Evolutionary conservation across 2,329 filamentous ascomycete species (phyloP), one percentile per base, ranked within the genome.

Genomic region (Fusarium xyrophilum): DNA sequence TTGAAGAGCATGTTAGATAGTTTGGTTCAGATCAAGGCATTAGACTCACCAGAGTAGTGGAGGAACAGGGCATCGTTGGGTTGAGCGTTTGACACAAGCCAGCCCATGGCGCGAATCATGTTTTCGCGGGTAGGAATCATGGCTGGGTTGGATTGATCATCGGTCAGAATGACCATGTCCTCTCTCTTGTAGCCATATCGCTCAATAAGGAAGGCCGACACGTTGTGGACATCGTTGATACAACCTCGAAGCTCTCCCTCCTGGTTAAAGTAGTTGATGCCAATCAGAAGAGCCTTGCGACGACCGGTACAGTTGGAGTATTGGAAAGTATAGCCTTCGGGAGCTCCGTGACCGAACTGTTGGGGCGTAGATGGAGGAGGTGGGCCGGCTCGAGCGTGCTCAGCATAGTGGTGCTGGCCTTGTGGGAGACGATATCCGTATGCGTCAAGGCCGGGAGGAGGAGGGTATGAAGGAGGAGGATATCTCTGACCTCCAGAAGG

Each of bases 211-310:
- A 92, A 93, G 56, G 81, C 80, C 33, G 89, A 92, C 79, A 93
- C 86, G 76, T 93, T 93, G 80, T 90, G 88, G 35, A 91, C 89
- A 76, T 93, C 91, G 79, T 93, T 93, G 84, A 93, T 92, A 79
- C 91, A 93, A 43, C 91, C 91, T 63, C 88, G 84, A 55, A 93
- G 85, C 82, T 92, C 89, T 50, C 87, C 90, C 25, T 88, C 80
- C 75, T 91, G 89, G 54, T 88, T 88, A 72, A 93, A 90, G 82
- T 93, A 93, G 83, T 93, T 93, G 83, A 93, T 92, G 54, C 91
- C 91, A 67, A 93, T 92, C 58, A 93, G 81, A 58, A 93, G 81
- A 11, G 91, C 91, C 81, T 92, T 93, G 74, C 91, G 85, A 68
- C 85, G 86, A 54, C 91, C 91, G 10, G 88, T 89, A 77, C 91